These are phyloP conservation scores for Salvia miltiorrhiza DNA, from an alignment of 257 asterid species.

Conservation along the genomic window DNA sequence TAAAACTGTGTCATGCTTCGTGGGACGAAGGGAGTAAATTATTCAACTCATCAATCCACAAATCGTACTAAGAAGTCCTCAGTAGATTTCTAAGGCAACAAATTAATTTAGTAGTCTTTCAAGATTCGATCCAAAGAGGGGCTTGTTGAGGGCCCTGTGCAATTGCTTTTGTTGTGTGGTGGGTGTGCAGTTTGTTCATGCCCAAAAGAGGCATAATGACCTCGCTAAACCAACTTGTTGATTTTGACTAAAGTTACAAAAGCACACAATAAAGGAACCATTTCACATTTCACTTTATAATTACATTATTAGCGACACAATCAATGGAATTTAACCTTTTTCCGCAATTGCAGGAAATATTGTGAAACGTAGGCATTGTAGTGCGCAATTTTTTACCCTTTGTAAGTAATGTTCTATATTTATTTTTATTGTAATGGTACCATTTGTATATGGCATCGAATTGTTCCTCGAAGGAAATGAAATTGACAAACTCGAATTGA, in stretches of 20 bases:
- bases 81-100: not conserved
- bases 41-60: no score
- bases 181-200: conserved; percentile 14
- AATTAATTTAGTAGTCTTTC: no score
- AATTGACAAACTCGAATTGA: not conserved
- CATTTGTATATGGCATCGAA: not conserved
- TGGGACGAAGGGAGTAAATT: no score
- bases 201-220: conserved; percentile 14
- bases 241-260: conserved; percentile 29
- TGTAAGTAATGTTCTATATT: not conserved
- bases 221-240: conserved; percentile 21
- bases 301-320: conserved; percentile 24
- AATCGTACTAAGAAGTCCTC: no score
- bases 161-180: conserved; percentile 10
- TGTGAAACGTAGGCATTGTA: not conserved
- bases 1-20: no score
- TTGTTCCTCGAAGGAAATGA: not conserved
- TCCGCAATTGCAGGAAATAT: conserved; percentile 59
- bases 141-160: not conserved
- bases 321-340: conserved; percentile 22
- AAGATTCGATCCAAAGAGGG: no score
- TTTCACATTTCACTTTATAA: conserved; percentile 8
- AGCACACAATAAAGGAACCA: not conserved
- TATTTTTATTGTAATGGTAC: not conserved
- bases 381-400: not conserved